Conservation (phyloP, 257 asterid species). For the Solanum chaucha region DNA sequence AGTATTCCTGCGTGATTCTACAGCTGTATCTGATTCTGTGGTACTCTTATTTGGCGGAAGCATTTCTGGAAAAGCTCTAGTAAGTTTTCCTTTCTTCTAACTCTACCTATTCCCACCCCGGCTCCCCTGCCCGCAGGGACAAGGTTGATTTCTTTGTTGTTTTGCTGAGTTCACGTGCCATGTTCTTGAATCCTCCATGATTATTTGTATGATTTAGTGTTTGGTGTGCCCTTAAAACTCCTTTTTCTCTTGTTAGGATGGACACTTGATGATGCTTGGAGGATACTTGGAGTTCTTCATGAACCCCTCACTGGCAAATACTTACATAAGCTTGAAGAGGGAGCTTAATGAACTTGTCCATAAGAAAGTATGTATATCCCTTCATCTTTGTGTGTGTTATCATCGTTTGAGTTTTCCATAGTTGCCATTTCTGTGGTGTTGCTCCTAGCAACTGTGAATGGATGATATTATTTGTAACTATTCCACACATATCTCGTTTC, state of each 20-base stretch:
- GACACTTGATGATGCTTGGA: constrained; percentile 84
- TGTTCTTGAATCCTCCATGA: not conserved
- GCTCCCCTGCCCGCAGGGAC: not conserved
- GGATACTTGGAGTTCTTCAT: constrained; percentile 89
- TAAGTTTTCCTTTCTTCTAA: constrained; percentile 23
- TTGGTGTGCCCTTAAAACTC: constrained; percentile 1
- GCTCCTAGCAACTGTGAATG: not conserved
- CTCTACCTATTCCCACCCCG: not conserved
- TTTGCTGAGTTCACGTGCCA: not conserved
- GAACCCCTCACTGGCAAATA: constrained; percentile 61
- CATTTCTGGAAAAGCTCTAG: constrained; percentile 46
- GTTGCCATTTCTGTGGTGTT: not conserved
- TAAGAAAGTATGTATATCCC: constrained; percentile 38
- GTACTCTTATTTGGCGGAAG: constrained; percentile 84
- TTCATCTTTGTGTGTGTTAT: not conserved
- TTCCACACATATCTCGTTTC: not conserved
- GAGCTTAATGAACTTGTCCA: constrained; percentile 79
- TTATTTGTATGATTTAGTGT: constrained; percentile 1
- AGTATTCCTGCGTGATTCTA: constrained; percentile 87
- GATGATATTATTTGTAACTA: not conserved
- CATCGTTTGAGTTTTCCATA: not conserved
- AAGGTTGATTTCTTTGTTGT: not conserved
- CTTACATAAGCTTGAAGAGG: constrained; percentile 49
- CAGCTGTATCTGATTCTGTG: constrained; percentile 78
- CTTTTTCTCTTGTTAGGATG: constrained; percentile 43